Conservation (phyloP, 2,329 filamentous ascomycete genomes). For the Penicillium fuscoglaucum region DNA sequence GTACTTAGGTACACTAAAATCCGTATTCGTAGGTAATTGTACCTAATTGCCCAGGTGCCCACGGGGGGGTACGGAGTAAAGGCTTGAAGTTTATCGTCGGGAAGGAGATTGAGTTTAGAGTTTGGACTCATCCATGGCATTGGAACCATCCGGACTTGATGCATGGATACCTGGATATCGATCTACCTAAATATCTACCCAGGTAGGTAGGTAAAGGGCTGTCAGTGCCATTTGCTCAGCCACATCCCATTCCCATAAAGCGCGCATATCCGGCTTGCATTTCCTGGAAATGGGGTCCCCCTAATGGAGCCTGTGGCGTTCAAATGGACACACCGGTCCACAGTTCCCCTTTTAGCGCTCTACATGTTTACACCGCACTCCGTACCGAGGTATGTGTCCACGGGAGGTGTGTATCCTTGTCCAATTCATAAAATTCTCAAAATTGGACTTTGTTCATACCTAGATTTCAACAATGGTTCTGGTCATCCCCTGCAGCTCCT, state of each 20-base stretch:
- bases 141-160: not conserved
- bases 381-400: not conserved
- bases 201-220: not conserved
- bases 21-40: not conserved
- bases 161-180: no score
- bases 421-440: not conserved
- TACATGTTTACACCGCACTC: slow-evolving; percentile 12
- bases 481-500: not conserved
- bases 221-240: not conserved
- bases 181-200: not conserved
- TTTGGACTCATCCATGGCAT: not conserved
- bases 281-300: slow-evolving; percentile 26
- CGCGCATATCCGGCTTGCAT: slow-evolving; percentile 27
- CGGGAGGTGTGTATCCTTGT: not conserved
- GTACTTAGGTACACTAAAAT: not conserved
- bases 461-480: not conserved
- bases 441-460: not conserved
- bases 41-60: not conserved
- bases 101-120: slow-evolving; percentile 4
- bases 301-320: slow-evolving; percentile 15
- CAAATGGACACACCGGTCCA: slow-evolving; percentile 5
- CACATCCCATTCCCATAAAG: slow-evolving; percentile 4
- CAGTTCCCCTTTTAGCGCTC: slow-evolving; percentile 16
- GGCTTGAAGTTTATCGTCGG: not conserved
- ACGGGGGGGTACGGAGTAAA: not conserved